Conservation (phyloP, 2,329 filamentous ascomycete genomes). For the Fusarium metavorans region DNA sequence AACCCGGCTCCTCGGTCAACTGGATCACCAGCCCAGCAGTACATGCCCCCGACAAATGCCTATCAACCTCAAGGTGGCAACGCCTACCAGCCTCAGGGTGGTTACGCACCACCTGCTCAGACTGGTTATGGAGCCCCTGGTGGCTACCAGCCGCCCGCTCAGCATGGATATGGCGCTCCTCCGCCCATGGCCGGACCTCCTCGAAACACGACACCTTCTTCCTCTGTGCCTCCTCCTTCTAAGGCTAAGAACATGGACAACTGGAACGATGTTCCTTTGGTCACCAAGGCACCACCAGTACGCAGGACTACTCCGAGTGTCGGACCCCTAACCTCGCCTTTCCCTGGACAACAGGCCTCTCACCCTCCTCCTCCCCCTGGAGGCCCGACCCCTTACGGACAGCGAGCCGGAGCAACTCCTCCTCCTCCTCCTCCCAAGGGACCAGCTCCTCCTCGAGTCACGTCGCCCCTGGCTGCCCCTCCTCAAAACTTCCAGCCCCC, state of each 20-base stretch:
- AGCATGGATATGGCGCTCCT: slow-evolving; percentile 54
- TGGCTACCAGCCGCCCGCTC: slow-evolving; percentile 66
- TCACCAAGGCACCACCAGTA: slow-evolving; percentile 75
- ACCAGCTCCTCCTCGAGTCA: slow-evolving; percentile 74
- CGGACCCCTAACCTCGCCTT: slow-evolving; percentile 79
- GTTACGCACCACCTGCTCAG: slow-evolving; percentile 44
- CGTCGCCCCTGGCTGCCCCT: slow-evolving; percentile 75
- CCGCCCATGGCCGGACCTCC: slow-evolving; percentile 55
- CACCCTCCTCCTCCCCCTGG: slow-evolving; percentile 61
- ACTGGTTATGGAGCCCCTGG: slow-evolving; percentile 52
- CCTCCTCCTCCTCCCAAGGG: slow-evolving; percentile 89
- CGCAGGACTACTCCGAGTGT: slow-evolving; percentile 80
- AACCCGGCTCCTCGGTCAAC: slow-evolving; percentile 39
- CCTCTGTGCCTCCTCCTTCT: slow-evolving; percentile 73
- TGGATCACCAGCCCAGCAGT: slow-evolving; percentile 48
- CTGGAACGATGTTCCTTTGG: slow-evolving; percentile 96
- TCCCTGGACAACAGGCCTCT: slow-evolving; percentile 72
- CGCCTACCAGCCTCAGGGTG: slow-evolving; percentile 49
- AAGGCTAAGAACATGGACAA: slow-evolving; percentile 78
- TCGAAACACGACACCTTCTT: slow-evolving; percentile 72
- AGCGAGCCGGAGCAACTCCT: slow-evolving; percentile 75
- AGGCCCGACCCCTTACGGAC: slow-evolving; percentile 64
- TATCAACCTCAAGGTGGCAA: slow-evolving; percentile 50
- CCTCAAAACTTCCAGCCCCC: slow-evolving; percentile 60
- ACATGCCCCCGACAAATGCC: slow-evolving; percentile 53